phyloP scores from a whole-genome alignment of 2,329 filamentous ascomycete species.

The Fusarium zealandicum region DNA sequence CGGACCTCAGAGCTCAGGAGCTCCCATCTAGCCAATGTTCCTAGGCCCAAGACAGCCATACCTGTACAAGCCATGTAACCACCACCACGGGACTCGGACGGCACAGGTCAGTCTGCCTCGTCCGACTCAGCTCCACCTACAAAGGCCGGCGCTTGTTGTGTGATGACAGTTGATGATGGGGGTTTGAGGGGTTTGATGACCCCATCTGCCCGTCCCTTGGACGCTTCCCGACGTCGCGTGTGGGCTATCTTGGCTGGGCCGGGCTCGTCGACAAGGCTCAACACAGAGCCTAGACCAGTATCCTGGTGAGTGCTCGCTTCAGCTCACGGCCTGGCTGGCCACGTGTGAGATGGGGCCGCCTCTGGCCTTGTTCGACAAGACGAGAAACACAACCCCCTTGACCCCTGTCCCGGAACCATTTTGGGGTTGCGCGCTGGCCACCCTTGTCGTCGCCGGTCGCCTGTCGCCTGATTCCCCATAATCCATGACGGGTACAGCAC shows the following conservation, averaged over 20 bases:
- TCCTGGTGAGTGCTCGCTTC: conserved; percentile 21
- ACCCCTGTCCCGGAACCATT: conserved; percentile 25
- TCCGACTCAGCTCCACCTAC: conserved; percentile 14
- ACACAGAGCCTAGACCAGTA: conserved; percentile 2
- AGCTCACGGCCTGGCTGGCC: conserved; percentile 30
- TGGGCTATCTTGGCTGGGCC: background rate
- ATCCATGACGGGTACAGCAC: conserved; percentile 16
- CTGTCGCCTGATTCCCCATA: conserved; percentile 17
- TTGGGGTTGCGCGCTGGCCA: conserved; percentile 23
- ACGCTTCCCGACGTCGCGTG: background rate
- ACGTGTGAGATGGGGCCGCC: conserved; percentile 40
- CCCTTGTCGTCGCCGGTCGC: conserved; percentile 9
- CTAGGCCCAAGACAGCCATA: background rate
- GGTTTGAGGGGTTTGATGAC: conserved; percentile 11
- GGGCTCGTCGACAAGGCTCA: background rate
- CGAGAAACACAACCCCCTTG: conserved; percentile 33
- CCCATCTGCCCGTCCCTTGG: background rate
- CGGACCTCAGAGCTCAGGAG: background rate
- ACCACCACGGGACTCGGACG: background rate
- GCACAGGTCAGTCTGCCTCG: too few relatives aligned
- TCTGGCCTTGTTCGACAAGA: conserved; percentile 34
- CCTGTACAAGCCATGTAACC: background rate
- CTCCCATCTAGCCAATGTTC: background rate
- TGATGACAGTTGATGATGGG: conserved; percentile 22
- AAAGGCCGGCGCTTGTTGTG: conserved; percentile 12